Percentiles rank a stretch among this genome's conserved stretches.
Evolutionary conservation across 805 yeast species (phyloP).

Genomic region (Spathaspora boniae): DNA sequence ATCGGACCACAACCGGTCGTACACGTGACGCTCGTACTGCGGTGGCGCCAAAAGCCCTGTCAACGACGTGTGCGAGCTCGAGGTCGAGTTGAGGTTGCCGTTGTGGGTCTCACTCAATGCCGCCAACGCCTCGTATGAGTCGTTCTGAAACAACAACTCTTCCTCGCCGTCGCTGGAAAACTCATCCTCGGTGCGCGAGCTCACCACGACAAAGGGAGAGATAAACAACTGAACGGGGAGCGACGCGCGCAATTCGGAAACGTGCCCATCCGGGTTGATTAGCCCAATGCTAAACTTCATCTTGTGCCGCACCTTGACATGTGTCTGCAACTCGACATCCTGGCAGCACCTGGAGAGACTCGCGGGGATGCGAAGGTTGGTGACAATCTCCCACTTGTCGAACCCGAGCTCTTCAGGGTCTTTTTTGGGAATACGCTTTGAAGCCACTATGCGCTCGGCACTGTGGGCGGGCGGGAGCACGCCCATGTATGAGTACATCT

Average conservation of each 20-base stretch:
- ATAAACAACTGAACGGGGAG: constrained; percentile 76
- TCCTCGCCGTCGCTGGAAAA: constrained; percentile 23
- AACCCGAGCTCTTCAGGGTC: constrained; percentile 40
- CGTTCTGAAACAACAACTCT: constrained; percentile 24
- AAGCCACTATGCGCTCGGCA: constrained; percentile 58
- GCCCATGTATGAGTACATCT: constrained; percentile 61
- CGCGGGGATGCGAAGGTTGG: constrained; percentile 63
- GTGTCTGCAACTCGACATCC: constrained; percentile 70
- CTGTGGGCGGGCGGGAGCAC: constrained; percentile 52
- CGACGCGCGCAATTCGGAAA: constrained; percentile 87
- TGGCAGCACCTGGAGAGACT: constrained; percentile 76
- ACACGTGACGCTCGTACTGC: constrained; percentile 73
- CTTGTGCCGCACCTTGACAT: constrained; percentile 84
- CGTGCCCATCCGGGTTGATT: constrained; percentile 86
- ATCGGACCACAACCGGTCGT: constrained; percentile 76
- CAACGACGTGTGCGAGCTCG: constrained; percentile 28
- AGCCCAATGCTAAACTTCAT: constrained; percentile 76
- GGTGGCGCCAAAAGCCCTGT: constrained; percentile 74
- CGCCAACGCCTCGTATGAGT: constrained; percentile 19
- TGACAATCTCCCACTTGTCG: constrained; percentile 69
- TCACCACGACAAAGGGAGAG: constrained; percentile 75
- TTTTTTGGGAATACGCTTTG: constrained; percentile 45
- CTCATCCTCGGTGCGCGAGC: constrained; percentile 35
- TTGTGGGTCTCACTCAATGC: constrained; percentile 12
- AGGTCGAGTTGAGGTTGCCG: constrained; percentile 16